Conservation (phyloP, 2,329 filamentous ascomycete species). For the Stenocarpella maydis region DNA sequence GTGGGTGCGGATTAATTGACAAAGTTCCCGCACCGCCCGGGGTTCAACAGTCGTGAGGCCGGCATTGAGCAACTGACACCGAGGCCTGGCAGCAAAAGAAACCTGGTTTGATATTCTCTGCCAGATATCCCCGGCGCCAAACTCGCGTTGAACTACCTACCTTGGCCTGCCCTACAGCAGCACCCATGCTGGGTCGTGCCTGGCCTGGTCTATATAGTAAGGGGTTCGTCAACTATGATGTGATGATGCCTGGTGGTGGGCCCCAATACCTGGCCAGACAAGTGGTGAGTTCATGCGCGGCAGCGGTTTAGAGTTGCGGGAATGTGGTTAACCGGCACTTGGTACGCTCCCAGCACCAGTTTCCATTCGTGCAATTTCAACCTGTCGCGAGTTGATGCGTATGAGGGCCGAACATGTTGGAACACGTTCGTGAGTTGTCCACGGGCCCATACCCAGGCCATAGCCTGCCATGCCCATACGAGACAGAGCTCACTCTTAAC, state of each 20-base stretch:
- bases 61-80: background rate
- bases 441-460: background rate
- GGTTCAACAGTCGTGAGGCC: background rate
- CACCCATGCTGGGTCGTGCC: background rate
- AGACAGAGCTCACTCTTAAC: background rate
- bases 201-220: too few relatives aligned
- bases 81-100: background rate
- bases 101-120: background rate
- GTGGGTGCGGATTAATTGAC: conserved; percentile 6
- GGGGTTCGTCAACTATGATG: conserved; percentile 4
- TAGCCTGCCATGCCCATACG: background rate
- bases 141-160: background rate
- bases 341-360: background rate
- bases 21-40: conserved; percentile 10
- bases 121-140: background rate
- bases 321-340: conserved; percentile 20
- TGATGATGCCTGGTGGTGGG: background rate
- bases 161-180: background rate
- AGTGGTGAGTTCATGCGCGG: conserved; percentile 11
- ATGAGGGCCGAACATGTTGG: conserved; percentile 5
- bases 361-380: conserved; percentile 26
- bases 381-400: conserved; percentile 16
- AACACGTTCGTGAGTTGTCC: background rate
- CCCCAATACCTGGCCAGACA: conserved; percentile 19
- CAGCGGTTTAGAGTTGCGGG: conserved; percentile 19